A percentile compares a stretch with the other conserved stretches of the same genome.
These are phyloP conservation scores for Aristolochia contorta DNA, from an alignment of 164 flowering plant species.

Conservation along the genomic window DNA sequence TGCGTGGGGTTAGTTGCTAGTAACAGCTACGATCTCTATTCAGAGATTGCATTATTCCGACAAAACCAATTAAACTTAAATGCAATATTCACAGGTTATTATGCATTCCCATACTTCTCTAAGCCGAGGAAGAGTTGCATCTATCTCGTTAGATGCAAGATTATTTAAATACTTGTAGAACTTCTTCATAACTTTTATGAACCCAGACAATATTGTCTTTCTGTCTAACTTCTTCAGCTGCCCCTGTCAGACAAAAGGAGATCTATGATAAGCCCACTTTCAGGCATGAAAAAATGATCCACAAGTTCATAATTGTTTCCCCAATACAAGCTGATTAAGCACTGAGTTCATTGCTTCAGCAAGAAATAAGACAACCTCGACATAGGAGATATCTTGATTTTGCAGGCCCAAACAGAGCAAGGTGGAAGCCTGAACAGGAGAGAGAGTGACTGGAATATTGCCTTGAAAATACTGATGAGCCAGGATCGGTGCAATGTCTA, in stretches of 20 bases:
- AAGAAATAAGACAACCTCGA: constrained; percentile 44
- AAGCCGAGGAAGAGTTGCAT: constrained; percentile 44
- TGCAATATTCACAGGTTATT: too few relatives aligned
- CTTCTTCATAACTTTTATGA: constrained; percentile 69
- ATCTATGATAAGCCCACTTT: too few relatives aligned
- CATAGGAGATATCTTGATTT: constrained; percentile 35
- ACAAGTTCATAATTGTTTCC: not conserved
- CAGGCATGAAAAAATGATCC: not conserved
- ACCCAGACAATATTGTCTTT: constrained; percentile 51
- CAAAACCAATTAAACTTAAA: too few relatives aligned
- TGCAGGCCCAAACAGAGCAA: constrained; percentile 83
- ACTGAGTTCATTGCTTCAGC: not conserved
- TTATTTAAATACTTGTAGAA: constrained; percentile 44
- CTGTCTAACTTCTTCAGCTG: constrained; percentile 58
- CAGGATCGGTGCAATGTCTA: constrained; percentile 42
- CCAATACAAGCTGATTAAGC: not conserved
- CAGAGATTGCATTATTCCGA: too few relatives aligned
- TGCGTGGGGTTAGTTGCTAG: too few relatives aligned
- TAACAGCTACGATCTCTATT: too few relatives aligned
- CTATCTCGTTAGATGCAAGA: constrained; percentile 52
- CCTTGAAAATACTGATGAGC: constrained; percentile 56
- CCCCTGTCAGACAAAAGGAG: constrained; percentile 32
- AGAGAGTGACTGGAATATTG: constrained; percentile 64
- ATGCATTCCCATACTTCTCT: constrained; percentile 43
- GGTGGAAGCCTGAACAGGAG: constrained; percentile 63